Percentiles rank a stretch among this genome's conserved stretches.
phyloP scores from a whole-genome alignment of 2,329 filamentous ascomycete genomes.

The Trichoderma sp. region DNA sequence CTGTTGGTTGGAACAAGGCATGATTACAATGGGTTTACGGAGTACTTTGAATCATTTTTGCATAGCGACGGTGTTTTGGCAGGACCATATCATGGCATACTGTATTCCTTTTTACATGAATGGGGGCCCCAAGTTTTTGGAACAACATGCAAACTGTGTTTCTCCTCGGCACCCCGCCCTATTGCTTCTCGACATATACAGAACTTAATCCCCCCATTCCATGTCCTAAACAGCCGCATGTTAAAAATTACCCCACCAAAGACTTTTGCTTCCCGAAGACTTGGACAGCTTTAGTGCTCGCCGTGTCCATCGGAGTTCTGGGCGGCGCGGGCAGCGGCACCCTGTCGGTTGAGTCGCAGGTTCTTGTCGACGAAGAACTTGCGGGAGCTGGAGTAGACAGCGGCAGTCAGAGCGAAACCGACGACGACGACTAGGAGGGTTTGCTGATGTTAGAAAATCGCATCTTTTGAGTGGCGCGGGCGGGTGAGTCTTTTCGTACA shows the following conservation, averaged over 20 bases:
- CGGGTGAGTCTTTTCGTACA: constrained; percentile 52
- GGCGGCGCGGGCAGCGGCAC: constrained; percentile 41
- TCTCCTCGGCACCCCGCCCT: constrained; percentile 22
- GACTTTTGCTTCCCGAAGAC: constrained; percentile 3
- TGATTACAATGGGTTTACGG: constrained; percentile 20
- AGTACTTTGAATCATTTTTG: constrained; percentile 24
- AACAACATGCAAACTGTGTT: constrained; percentile 16
- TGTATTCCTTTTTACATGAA: constrained; percentile 18
- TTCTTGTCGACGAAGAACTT: constrained; percentile 91
- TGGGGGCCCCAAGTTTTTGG: not conserved
- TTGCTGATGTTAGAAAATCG: constrained; percentile 26
- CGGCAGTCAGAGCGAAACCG: constrained; percentile 76
- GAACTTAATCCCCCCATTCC: constrained; percentile 11
- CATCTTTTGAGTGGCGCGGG: not conserved
- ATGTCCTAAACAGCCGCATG: constrained; percentile 13
- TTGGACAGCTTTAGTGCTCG: constrained; percentile 21
- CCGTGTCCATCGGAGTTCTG: not conserved
- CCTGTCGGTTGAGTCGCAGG: constrained; percentile 77
- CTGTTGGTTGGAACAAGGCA: not conserved
- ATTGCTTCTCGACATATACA: constrained; percentile 22
- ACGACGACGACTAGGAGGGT: constrained; percentile 70
- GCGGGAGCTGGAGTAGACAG: constrained; percentile 73
- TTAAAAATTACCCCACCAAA: constrained; percentile 17
- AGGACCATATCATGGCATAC: constrained; percentile 21
- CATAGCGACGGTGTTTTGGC: constrained; percentile 48